A percentile compares a stretch with the other conserved stretches of the same genome.
Evolutionary conservation across 208 protist species (phyloP).

Genomic region (Blastocrithidia nonstop): DNA sequence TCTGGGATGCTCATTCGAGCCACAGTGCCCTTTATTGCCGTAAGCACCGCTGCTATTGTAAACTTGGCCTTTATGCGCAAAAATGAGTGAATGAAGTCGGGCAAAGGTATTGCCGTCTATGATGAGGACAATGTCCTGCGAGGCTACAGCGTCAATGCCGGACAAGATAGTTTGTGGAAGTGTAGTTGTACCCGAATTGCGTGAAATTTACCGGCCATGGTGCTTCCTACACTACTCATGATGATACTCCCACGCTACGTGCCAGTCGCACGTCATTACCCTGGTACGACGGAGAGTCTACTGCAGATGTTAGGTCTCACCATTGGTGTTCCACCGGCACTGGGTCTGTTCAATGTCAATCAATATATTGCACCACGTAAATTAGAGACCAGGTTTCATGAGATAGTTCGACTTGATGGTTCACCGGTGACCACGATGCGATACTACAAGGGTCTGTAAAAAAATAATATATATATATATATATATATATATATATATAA

Average conservation of each 20-base stretch:
- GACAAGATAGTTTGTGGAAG: slow-evolving; percentile 59
- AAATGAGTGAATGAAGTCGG: slow-evolving; percentile 73
- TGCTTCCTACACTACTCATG: slow-evolving; percentile 80
- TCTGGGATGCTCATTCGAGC: slow-evolving; percentile 53
- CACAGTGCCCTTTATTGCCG: slow-evolving; percentile 74
- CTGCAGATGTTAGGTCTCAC: slow-evolving; percentile 57
- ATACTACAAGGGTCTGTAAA: slow-evolving; percentile 80
- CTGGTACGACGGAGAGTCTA: slow-evolving; percentile 22
- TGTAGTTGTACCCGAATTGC: slow-evolving; percentile 60
- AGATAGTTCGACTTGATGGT: slow-evolving; percentile 44
- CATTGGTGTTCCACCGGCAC: slow-evolving; percentile 54
- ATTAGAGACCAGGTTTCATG: slow-evolving; percentile 47
- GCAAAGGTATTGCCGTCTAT: slow-evolving; percentile 56
- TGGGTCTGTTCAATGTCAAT: slow-evolving; percentile 40
- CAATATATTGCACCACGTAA: slow-evolving; percentile 28
- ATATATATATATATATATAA: background rate
- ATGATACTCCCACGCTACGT: slow-evolving; percentile 25
- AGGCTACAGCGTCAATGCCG: slow-evolving; percentile 58
- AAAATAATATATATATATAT: background rate
- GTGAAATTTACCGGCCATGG: slow-evolving; percentile 74
- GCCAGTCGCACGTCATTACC: slow-evolving; percentile 10
- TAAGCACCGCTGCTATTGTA: slow-evolving; percentile 54
- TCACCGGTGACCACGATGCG: slow-evolving; percentile 36
- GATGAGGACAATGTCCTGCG: slow-evolving; percentile 69
- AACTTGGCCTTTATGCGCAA: slow-evolving; percentile 85